Evolutionary conservation across 192 early-diverging fungal species (phyloP).

Genomic region (Backusella macrospora): DNA sequence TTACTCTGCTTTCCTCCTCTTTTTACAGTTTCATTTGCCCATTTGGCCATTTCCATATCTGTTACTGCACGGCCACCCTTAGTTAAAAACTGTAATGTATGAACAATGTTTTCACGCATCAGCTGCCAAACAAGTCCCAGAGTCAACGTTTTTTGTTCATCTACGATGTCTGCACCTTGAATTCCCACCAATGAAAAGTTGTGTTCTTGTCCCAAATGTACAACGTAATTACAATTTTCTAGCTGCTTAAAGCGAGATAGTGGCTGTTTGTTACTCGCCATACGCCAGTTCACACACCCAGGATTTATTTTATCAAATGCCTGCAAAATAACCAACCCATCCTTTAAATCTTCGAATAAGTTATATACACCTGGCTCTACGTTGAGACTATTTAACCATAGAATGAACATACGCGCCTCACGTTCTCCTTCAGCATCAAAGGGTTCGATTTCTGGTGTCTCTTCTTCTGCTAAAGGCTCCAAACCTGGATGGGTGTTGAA

Average conservation of each 20-base stretch:
- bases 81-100: slow-evolving; percentile 87
- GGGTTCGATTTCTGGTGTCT: slow-evolving; percentile 88
- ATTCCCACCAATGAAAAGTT: slow-evolving; percentile 95
- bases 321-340: slow-evolving; percentile 92
- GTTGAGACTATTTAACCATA: slow-evolving; percentile 98
- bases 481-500: slow-evolving; percentile 98
- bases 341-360: slow-evolving; percentile 93
- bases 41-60: slow-evolving; percentile 89
- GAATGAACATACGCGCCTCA: slow-evolving; percentile 88
- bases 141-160: slow-evolving; percentile 87
- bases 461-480: slow-evolving; percentile 87
- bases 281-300: slow-evolving; percentile 91
- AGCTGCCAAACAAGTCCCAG: slow-evolving; percentile 97
- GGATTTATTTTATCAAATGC: slow-evolving; percentile 94
- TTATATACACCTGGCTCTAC: slow-evolving; percentile 98
- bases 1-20: slow-evolving; percentile 65
- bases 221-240: slow-evolving; percentile 97
- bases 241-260: slow-evolving; percentile 94
- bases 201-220: slow-evolving; percentile 82
- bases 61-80: slow-evolving; percentile 84
- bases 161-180: slow-evolving; percentile 93
- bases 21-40: slow-evolving; percentile 88
- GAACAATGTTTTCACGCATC: slow-evolving; percentile 96
- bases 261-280: slow-evolving; percentile 77
- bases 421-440: slow-evolving; percentile 83